Percentiles rank a stretch among this genome's conserved stretches.
These are phyloP conservation scores for Penicillium sp. DNA, from an alignment of 2,329 filamentous ascomycete species.

Conservation along the genomic window DNA sequence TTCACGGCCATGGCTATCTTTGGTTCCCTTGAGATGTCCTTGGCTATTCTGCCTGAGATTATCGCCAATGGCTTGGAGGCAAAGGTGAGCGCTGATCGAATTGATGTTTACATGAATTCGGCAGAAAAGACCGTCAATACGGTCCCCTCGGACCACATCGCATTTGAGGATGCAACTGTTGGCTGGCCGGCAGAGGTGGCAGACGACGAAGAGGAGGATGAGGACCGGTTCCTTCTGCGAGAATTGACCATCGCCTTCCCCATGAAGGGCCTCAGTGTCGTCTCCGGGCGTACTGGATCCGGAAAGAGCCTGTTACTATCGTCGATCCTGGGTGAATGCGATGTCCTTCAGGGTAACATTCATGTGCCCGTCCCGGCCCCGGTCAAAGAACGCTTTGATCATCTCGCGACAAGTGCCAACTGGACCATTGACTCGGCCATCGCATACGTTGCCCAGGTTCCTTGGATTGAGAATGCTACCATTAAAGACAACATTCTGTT, in stretches of 20 bases:
- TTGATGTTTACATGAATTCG: constrained; percentile 67
- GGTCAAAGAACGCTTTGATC: constrained; percentile 50
- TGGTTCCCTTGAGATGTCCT: constrained; percentile 63
- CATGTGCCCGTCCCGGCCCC: constrained; percentile 37
- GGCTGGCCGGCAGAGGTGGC: constrained; percentile 68
- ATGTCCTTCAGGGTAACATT: constrained; percentile 59
- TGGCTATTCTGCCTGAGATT: constrained; percentile 67
- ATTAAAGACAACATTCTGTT: constrained; percentile 75
- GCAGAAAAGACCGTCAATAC: constrained; percentile 59
- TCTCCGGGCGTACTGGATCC: constrained; percentile 70
- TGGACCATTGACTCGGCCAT: constrained; percentile 45
- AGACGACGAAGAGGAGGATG: constrained; percentile 39
- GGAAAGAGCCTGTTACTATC: constrained; percentile 72
- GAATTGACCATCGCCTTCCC: constrained; percentile 64
- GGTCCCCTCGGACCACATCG: constrained; percentile 53
- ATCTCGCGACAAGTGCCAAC: constrained; percentile 57
- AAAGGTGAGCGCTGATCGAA: constrained; percentile 64
- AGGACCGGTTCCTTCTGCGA: constrained; percentile 60
- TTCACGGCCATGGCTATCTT: constrained; percentile 72
- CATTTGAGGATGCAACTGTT: constrained; percentile 62
- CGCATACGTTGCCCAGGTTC: constrained; percentile 72
- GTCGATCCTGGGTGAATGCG: constrained; percentile 68
- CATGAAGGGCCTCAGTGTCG: constrained; percentile 61
- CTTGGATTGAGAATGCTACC: constrained; percentile 79
- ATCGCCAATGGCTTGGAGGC: constrained; percentile 66